Evolutionary conservation across 2,329 filamentous ascomycete genomes (phyloP).

Genomic region (Neophaeococcomyces mojaviensis): DNA sequence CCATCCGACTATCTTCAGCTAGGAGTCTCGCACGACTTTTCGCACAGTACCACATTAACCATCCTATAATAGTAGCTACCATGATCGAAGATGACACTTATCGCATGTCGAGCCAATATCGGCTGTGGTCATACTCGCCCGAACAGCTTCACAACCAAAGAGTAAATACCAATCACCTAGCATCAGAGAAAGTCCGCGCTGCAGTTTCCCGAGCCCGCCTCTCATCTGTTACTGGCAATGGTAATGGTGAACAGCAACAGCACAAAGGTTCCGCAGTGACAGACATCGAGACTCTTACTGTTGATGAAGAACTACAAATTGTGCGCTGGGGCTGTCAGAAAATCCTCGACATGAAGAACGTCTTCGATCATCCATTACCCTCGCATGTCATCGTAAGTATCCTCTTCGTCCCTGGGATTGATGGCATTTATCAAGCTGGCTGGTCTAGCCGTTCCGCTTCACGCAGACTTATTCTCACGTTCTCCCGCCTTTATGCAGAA

Average conservation of each 20-base stretch:
- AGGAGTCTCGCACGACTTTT: no score
- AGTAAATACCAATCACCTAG: slow-evolving; percentile 69
- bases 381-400: slow-evolving; percentile 42
- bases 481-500: background rate
- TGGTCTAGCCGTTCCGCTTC: no score
- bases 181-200: slow-evolving; percentile 58
- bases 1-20: no score
- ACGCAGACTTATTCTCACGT: no score
- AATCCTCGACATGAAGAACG: slow-evolving; percentile 50
- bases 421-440: no score
- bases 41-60: no score
- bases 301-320: slow-evolving; percentile 73
- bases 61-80: no score
- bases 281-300: slow-evolving; percentile 59
- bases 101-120: slow-evolving; percentile 79
- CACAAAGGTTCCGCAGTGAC: slow-evolving; percentile 19
- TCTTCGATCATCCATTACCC: slow-evolving; percentile 46
- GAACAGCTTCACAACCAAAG: slow-evolving; percentile 64
- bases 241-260: slow-evolving; percentile 29
- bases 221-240: slow-evolving; percentile 19
- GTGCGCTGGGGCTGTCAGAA: slow-evolving; percentile 69
- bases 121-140: slow-evolving; percentile 85
- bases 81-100: slow-evolving; percentile 92
- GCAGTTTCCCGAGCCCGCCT: slow-evolving; percentile 44
- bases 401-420: background rate